Evolutionary conservation across 768 basidiomycete species (phyloP).

Genomic region (Leucosporidium yakuticum): DNA sequence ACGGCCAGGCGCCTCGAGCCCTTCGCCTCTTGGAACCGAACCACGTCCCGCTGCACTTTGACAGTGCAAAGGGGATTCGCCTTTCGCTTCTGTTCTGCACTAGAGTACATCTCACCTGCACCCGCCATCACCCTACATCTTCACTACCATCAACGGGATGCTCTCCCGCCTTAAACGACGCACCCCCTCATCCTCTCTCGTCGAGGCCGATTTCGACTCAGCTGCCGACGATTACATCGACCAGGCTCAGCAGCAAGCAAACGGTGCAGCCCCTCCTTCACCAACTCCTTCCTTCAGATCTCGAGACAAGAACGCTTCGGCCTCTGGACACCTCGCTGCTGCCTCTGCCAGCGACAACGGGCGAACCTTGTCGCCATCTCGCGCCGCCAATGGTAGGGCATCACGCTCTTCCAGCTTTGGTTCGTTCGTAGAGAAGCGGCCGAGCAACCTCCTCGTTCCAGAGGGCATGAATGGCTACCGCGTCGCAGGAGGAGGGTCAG

Average conservation of each 20-base stretch:
- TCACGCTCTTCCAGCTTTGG: background rate
- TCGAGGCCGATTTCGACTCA: background rate
- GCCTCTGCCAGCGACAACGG: background rate
- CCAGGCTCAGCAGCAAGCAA: background rate
- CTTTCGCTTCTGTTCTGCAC: background rate
- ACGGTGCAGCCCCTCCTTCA: background rate
- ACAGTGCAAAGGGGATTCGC: background rate
- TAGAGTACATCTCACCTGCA: background rate
- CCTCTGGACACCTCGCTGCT: slow-evolving; percentile 3
- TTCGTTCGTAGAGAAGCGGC: no score
- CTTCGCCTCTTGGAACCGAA: background rate
- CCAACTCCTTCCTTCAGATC: background rate
- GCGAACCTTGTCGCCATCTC: slow-evolving; percentile 19
- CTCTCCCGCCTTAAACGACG: slow-evolving; percentile 20
- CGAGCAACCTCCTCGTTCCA: no score
- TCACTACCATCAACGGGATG: background rate
- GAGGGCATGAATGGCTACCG: no score
- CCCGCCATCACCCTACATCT: background rate
- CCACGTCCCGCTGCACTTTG: background rate
- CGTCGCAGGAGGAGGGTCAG: background rate
- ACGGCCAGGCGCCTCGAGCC: background rate
- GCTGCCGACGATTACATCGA: background rate
- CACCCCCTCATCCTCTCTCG: slow-evolving; percentile 9
- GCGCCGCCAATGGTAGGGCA: background rate
- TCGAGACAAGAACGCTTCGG: background rate